Evolutionary conservation across 116 monocot species (phyloP), one percentile per base, ranked within the genome.

Genomic region (Posidonia oceanica): DNA sequence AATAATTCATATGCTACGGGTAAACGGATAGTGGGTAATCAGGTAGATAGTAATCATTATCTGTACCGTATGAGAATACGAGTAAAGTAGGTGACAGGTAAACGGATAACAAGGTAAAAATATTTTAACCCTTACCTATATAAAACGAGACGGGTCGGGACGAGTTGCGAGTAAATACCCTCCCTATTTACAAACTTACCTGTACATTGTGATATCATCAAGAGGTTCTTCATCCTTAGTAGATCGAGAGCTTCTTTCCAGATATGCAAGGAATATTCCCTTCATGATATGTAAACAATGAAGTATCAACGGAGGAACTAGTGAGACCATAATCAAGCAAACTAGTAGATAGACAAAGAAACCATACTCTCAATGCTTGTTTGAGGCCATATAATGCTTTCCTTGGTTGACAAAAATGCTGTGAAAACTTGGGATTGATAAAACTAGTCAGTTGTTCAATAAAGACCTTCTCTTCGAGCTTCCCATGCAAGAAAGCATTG

Each of bases 271-370:
- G 57, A 18, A 57, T 5, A 1, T 20, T 57, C 16, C 57, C 57
- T n/a, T 57, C 57, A 57, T 57, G 57, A 57, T 57, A 56, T 57
- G 57, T 57, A 20, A 57, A 57, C 16, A 57, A 17, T 57, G 57
- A 17, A 57, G 57, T 57, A 57, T 57, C 16, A 57, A 57, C 16
- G 5, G 6, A 57, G 20, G 57, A 18, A 18, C 16, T 57, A n/a
- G 57, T 57, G 7, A 57, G 20, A 57, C 18, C 57, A 57, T 57
- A 57, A 2, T 57, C 57, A 57, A 57, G 57, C 20, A 57, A 57
- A 57, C 16, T 57, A 57, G 18, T 57, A 57, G 57, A 57, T 7
- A 57, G 57, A 3, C 4, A 0, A 57, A 57, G 57, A 57, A 57
- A 57, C 16, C 0, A 20, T 57, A 20, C 16, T 57, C 16, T 57